These are phyloP conservation scores for Phialophora chinensis DNA, from an alignment of 2,329 filamentous ascomycete species.

Conservation along the genomic window DNA sequence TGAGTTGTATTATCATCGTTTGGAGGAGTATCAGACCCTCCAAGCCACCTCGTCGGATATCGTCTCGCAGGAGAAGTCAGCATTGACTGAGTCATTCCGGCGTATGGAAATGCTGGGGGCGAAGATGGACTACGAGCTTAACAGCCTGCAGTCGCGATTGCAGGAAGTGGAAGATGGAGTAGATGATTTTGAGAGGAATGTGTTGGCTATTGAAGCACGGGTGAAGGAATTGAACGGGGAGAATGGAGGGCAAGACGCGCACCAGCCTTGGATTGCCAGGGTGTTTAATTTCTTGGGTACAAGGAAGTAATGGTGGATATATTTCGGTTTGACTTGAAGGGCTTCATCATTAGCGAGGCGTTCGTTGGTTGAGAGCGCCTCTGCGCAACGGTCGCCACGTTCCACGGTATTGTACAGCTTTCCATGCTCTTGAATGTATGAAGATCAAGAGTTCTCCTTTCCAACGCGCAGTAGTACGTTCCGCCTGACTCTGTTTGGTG, in stretches of 20 bases:
- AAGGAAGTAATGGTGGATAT: conserved; percentile 14
- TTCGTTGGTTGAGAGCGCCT: neutral
- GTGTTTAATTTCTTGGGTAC: conserved; percentile 29
- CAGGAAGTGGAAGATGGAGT: conserved; percentile 87
- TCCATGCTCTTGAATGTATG: neutral
- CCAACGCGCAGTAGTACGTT: neutral
- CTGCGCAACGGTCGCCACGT: neutral
- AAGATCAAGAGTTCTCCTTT: conserved; percentile 6
- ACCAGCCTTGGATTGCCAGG: conserved; percentile 27
- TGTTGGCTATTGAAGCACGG: conserved; percentile 70
- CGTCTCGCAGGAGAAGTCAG: conserved; percentile 70
- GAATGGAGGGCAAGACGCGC: conserved; percentile 42
- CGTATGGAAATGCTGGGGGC: conserved; percentile 81
- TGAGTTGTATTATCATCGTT: conserved; percentile 69
- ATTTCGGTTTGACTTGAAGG: neutral
- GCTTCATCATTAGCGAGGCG: neutral
- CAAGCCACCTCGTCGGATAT: conserved; percentile 71
- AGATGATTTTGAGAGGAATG: conserved; percentile 77
- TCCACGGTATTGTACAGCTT: conserved; percentile 1
- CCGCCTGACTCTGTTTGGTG: neutral
- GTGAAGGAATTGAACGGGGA: conserved; percentile 67
- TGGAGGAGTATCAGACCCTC: conserved; percentile 72
- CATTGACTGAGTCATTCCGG: conserved; percentile 72
- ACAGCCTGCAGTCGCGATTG: conserved; percentile 77
- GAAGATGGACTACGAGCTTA: conserved; percentile 90